phyloP scores from a whole-genome alignment of 2,329 filamentous ascomycete genomes.

The Mollisia scopiformis region DNA sequence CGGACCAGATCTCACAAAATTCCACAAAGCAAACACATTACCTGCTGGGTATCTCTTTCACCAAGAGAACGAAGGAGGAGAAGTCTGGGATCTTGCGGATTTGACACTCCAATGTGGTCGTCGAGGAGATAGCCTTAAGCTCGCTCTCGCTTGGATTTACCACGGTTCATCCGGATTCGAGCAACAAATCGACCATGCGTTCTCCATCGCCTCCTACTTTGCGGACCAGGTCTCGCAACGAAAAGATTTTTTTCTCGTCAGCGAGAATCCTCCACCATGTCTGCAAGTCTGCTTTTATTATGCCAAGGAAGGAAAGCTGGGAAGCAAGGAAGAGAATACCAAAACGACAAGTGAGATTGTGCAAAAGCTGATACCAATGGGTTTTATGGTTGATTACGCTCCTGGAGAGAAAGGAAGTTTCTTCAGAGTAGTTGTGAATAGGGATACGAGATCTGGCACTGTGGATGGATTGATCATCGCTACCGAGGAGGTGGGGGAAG shows the following conservation, averaged over 20 bases:
- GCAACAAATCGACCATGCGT: constrained; percentile 71
- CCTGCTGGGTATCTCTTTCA: constrained; percentile 88
- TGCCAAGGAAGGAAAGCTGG: constrained; percentile 58
- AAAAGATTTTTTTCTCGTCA: constrained; percentile 71
- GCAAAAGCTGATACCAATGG: constrained; percentile 54
- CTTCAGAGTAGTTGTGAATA: constrained; percentile 71
- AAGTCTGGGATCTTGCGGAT: constrained; percentile 89
- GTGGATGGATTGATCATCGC: constrained; percentile 64
- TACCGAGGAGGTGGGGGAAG: constrained; percentile 46
- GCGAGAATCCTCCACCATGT: constrained; percentile 78
- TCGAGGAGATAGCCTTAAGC: constrained; percentile 81
- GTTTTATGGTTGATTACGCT: constrained; percentile 67
- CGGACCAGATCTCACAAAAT: constrained; percentile 72
- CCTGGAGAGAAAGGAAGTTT: constrained; percentile 62
- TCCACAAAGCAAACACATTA: constrained; percentile 84
- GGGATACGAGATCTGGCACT: constrained; percentile 60
- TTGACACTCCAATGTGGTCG: constrained; percentile 93
- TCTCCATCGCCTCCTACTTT: constrained; percentile 71
- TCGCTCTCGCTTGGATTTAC: constrained; percentile 88
- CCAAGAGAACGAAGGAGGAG: constrained; percentile 50
- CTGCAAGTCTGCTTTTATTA: constrained; percentile 96
- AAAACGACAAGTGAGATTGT: constrained; percentile 58
- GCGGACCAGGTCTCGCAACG: constrained; percentile 57
- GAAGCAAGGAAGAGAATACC: constrained; percentile 50
- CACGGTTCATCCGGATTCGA: constrained; percentile 79